phyloP scores from a whole-genome alignment of 1,284 basidiomycete species.

The Cryptococcus deneoformans region DNA sequence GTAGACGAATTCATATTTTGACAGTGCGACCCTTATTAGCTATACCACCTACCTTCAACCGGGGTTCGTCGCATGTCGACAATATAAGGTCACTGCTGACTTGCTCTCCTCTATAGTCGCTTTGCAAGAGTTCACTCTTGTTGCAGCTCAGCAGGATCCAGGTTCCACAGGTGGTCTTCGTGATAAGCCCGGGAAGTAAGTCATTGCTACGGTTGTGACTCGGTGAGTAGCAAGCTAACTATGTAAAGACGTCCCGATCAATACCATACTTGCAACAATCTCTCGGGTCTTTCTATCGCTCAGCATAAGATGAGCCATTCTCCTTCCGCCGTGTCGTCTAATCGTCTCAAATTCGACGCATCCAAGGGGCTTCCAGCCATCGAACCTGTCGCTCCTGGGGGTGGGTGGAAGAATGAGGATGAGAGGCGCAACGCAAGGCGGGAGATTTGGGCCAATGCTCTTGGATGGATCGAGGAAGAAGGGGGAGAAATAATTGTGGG shows the following conservation, averaged over 20 bases:
- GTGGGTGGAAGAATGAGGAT: conserved; percentile 33
- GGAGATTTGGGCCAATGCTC: conserved; percentile 58
- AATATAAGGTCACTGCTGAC: neutral
- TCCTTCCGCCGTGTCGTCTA: conserved; percentile 49
- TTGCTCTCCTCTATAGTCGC: conserved; percentile 52
- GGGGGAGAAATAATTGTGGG: conserved; percentile 60
- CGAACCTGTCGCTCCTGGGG: conserved; percentile 16
- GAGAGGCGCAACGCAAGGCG: conserved; percentile 54
- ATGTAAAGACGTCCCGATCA: conserved; percentile 68
- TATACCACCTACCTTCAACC: conserved; percentile 42
- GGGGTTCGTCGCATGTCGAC: conserved; percentile 32
- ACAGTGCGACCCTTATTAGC: conserved; percentile 4
- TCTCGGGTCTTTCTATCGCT: conserved; percentile 81
- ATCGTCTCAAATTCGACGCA: conserved; percentile 40
- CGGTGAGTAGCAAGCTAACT: neutral
- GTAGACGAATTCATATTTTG: neutral
- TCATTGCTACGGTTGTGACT: conserved; percentile 1
- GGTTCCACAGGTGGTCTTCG: conserved; percentile 69
- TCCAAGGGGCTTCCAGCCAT: conserved; percentile 34
- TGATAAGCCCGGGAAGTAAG: conserved; percentile 92
- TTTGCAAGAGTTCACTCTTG: conserved; percentile 82
- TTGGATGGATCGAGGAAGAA: conserved; percentile 76
- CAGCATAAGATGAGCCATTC: conserved; percentile 71
- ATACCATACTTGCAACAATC: conserved; percentile 89
- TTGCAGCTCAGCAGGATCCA: conserved; percentile 72